Evolutionary conservation across 164 flowering plant genomes (phyloP), one percentile per base, ranked within the genome.

Genomic region (Paratinospora sagittata): DNA sequence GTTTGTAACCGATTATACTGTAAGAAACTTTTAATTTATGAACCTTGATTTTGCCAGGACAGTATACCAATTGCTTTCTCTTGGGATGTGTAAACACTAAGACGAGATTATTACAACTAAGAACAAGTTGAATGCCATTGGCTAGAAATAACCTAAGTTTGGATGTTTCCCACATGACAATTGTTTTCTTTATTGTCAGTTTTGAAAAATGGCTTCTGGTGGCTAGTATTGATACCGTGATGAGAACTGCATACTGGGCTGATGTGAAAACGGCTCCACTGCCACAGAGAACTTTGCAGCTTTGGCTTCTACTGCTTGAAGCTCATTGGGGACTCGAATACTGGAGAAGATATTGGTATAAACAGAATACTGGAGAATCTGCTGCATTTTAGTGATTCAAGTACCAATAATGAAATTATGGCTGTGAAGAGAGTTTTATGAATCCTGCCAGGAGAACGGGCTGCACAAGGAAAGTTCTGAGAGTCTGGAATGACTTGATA

Each of bases 311-410:
- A 79, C 75, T 8, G 86, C 85, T 72, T 87, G 87, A 4, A 86
- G 82, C 66, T 84, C 86, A 66, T 86, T 86, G 3, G 84, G n/a
- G 17, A 86, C 86, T 4, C 86, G 58, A 24, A 84, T 82, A 21
- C 89, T 85, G 79, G 34, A 30, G 34, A 30, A 1, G 34, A 30
- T 30, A 30, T 30, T 30, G 34, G 34, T 30, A 30, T 30, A 30
- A 30, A 30, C 34, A 30, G 34, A 30, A 30, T 30, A 30, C 34
- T 30, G 34, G 34, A 30, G 34, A 30, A 30, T 30, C 4, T 30
- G 4, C 3, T 1, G 34, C 34, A 30, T 30, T 30, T 1, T 30
- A 30, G 34, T 4, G 4, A 30, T 30, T 30, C 34, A 24, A 60
- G 6, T 58, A 73, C 79, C 69, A 23, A 83, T 84, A 86, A 83